Base-by-base conservation (phyloP, 1,284 basidiomycete genomes). In the Termitomyces sp. region DNA sequence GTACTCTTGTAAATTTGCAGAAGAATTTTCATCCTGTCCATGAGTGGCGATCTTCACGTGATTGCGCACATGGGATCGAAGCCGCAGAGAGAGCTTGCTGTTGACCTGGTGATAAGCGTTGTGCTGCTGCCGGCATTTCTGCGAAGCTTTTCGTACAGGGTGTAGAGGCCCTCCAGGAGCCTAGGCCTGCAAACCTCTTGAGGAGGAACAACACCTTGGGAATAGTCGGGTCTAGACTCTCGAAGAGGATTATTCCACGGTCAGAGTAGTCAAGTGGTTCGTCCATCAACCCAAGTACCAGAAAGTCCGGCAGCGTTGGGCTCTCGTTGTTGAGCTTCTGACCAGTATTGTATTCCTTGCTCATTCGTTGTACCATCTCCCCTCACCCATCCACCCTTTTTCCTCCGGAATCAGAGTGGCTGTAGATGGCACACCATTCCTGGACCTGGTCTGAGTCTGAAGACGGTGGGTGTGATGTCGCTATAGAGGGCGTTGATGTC, bases 271-370 rank as follows among this genome's bases (percentile, higher is more conserved):
- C 17, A 24, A 41, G 47, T 5, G 5, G 12, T 33, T 31, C 30
- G n/a, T 38, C 6, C 6, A 5, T n/a, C 19, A 19, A n/a, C 13
- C 34, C 26, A 41, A n/a, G 21, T 21, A 4, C 48, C 36, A 41
- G 34, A 17, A 12, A 33, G 26, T 9, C 9, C 8, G 5, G 5
- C 15, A 3, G 9, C 0, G 28, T 24, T 26, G 19, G 49, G 17
- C 44, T 39, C 30, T 40, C 49, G n/a, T 36, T 43, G 36, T 45
- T 39, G 34, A 15, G 33, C 45, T 39, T 56, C 44, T 24, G 52
- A 30, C 7, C 26, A 5, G 24, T 24, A 19, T n/a, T 7, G 6
- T 7, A 50, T 49, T 17, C 46, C 17, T 46, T 56, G 15, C 46
- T 40, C 55, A 53, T 53, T 10, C 36, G 46, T 19, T 48, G 40